These are phyloP conservation scores for Xylaria sp. DNA, from an alignment of 2,329 filamentous ascomycete species.

Conservation along the genomic window DNA sequence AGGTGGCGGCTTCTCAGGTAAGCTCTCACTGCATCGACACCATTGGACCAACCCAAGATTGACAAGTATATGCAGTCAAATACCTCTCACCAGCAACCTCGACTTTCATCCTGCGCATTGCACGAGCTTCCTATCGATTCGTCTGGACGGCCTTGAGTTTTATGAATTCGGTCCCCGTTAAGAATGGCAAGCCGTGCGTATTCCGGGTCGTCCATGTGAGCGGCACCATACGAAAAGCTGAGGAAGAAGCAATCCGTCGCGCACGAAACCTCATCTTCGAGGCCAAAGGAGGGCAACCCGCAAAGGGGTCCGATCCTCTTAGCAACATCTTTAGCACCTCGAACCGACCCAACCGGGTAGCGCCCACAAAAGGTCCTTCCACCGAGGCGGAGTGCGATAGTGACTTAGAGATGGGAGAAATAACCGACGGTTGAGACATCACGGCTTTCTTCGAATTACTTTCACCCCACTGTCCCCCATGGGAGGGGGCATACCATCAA, in stretches of 20 bases:
- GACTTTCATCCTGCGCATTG: conserved; percentile 87
- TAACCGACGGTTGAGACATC: conserved; percentile 46
- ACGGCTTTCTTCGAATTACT: conserved; percentile 68
- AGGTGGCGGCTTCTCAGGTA: conserved; percentile 69
- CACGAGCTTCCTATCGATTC: conserved; percentile 80
- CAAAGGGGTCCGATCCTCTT: conserved; percentile 39
- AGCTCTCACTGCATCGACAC: conserved; percentile 22
- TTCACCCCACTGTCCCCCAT: conserved; percentile 68
- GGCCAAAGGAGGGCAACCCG: conserved; percentile 56
- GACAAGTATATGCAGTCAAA: conserved; percentile 67
- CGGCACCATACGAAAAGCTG: conserved; percentile 89
- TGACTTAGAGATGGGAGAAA: conserved; percentile 43
- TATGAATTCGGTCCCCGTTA: conserved; percentile 70
- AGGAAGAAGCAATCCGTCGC: conserved; percentile 84
- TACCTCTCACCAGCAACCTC: conserved; percentile 92
- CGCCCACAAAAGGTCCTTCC: conserved; percentile 45
- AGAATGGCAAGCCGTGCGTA: conserved; percentile 69
- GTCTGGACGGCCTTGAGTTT: conserved; percentile 90
- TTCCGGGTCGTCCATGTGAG: conserved; percentile 86
- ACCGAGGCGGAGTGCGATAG: conserved; percentile 54
- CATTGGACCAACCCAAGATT: conserved; percentile 23
- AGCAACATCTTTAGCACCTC: conserved; percentile 47
- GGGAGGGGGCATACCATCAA: conserved; percentile 58
- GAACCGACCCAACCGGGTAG: conserved; percentile 28
- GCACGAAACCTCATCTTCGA: conserved; percentile 74